A percentile compares a stretch with the other conserved stretches of the same genome.
phyloP scores from a whole-genome alignment of 1,139 yeast species.

The Debaryomyces singareniensis region DNA sequence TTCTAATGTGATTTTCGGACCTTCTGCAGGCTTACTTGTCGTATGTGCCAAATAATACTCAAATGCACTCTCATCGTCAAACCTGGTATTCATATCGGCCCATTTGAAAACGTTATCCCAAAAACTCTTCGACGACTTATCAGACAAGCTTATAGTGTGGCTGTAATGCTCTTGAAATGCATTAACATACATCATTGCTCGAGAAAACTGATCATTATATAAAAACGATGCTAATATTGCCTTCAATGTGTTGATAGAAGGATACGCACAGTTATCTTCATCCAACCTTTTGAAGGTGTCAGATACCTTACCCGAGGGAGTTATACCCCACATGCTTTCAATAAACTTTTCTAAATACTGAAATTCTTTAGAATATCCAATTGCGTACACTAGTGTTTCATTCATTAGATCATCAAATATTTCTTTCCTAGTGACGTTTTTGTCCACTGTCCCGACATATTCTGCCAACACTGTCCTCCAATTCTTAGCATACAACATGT shows the following conservation, averaged over 20 bases:
- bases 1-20: conserved; percentile 10
- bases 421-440: conserved; percentile 6
- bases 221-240: conserved; percentile 28
- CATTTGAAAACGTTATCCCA: conserved; percentile 35
- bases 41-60: conserved; percentile 18
- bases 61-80: conserved; percentile 21
- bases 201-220: conserved; percentile 23
- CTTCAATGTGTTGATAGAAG: conserved; percentile 19
- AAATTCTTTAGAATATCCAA: conserved; percentile 25
- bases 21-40: conserved; percentile 7
- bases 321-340: conserved; percentile 28
- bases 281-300: conserved; percentile 5
- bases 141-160: conserved; percentile 14
- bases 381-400: conserved; percentile 23
- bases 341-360: conserved; percentile 21
- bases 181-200: conserved; percentile 29
- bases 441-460: conserved; percentile 6
- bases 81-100: conserved; percentile 28
- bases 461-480: conserved; percentile 21
- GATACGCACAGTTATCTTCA: conserved; percentile 18
- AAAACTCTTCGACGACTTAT: conserved; percentile 16
- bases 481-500: conserved; percentile 12
- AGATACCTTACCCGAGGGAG: conserved; percentile 14
- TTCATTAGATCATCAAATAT: conserved; percentile 18
- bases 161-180: conserved; percentile 26